Evolutionary conservation across 306 rosid genomes (phyloP), one percentile per base, ranked within the genome.

Genomic region (Prunus fruticosa): DNA sequence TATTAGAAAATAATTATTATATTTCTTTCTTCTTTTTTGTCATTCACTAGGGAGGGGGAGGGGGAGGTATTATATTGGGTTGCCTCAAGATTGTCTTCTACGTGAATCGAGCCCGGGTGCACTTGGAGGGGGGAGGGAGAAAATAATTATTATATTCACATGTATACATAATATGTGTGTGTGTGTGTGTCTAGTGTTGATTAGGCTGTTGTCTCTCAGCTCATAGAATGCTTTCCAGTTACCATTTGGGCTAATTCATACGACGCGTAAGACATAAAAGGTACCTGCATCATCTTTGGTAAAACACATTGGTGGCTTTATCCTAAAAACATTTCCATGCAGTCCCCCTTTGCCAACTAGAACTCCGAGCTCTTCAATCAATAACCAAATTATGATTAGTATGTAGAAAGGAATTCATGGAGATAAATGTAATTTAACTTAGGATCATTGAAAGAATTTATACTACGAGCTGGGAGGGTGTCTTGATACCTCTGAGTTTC

Each of bases 241-340:
- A 47, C 58, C 28, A 43, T 38, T 38, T 38, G 43, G 9, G 43
- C 20, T 23, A 46, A 23, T 46, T 53, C 7, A 64, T 32, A 52
- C 10, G 28, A 32, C n/a, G 4, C 3, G 14, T 43, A 28, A n/a
- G 50, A 52, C 22, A 51, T 4, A 56, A 67, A 71, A 18, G 52
- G 58, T 85, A 91, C 97, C 97, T 73, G 97, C 97, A 65, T 95
- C 98, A 32, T 95, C 90, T 86, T 83, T 92, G 84, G 78, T 80
- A 84, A 95, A 95, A 82, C 97, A 92, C 97, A 92, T 90, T 1
- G 98, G 97, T 47, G 97, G 97, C 72, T 92, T 95, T 73, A 95
- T 89, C 83, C 97, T 80, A 73, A 95, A 95, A 32, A 90, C 97
- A 78, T 90, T 90, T 38, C 98, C 98, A 49, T 90, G 93, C 11